These are phyloP conservation scores for Favolaschia claudopus DNA, from an alignment of 768 basidiomycete species.

Conservation along the genomic window DNA sequence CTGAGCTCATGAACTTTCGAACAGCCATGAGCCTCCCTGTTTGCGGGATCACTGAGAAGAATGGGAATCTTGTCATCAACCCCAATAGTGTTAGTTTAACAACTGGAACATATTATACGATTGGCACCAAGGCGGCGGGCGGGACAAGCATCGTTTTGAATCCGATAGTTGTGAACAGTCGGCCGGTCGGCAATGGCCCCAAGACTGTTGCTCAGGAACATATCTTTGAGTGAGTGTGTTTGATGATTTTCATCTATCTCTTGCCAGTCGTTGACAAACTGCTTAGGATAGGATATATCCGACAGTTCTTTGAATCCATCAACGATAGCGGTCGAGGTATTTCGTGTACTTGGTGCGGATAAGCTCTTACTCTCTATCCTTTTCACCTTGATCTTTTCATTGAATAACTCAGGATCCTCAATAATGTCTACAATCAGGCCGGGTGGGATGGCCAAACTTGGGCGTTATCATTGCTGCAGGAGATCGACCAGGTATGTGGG, in stretches of 20 bases:
- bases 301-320: background rate
- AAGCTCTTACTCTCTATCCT: no score
- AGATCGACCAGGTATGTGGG: slow-evolving; percentile 5
- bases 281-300: slow-evolving; percentile 10
- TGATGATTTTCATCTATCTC: background rate
- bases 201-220: slow-evolving; percentile 1
- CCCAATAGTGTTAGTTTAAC: background rate
- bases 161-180: background rate
- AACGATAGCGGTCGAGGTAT: background rate
- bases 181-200: background rate
- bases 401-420: background rate
- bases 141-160: background rate
- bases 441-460: background rate
- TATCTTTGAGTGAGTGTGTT: slow-evolving; percentile 7
- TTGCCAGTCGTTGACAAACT: background rate
- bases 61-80: background rate
- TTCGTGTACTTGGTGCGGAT: slow-evolving; percentile 10
- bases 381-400: background rate
- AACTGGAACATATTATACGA: background rate
- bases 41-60: background rate
- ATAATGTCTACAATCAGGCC: slow-evolving; percentile 1
- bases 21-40: background rate
- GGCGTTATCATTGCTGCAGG: slow-evolving; percentile 2
- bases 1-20: background rate
- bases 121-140: background rate